Evolutionary conservation across 2,329 filamentous ascomycete species (phyloP).

Genomic region (Diaporthe amygdali): DNA sequence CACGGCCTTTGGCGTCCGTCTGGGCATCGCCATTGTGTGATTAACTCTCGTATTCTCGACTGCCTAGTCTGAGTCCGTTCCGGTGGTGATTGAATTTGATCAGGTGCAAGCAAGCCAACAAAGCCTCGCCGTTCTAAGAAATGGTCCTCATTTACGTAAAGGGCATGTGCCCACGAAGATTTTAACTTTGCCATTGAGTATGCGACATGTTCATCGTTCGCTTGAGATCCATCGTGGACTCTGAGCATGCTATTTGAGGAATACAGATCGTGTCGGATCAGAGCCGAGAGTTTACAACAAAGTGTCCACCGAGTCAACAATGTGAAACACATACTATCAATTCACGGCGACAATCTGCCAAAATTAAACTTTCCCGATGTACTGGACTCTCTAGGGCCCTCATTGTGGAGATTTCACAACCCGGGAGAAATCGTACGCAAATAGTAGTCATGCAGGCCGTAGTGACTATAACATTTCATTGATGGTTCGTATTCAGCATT

Average conservation of each 20-base stretch:
- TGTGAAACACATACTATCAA: background rate
- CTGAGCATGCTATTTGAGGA: background rate
- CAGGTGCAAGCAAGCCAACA: background rate
- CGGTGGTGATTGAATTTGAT: background rate
- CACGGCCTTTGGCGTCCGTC: background rate
- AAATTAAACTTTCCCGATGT: background rate
- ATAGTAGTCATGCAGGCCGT: background rate
- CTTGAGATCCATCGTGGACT: background rate
- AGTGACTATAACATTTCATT: no score
- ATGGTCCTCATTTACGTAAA: background rate
- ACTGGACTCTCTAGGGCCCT: background rate
- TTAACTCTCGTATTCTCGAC: constrained; percentile 3
- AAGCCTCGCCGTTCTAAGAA: background rate
- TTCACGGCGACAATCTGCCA: background rate
- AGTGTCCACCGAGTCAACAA: background rate
- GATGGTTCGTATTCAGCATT: background rate
- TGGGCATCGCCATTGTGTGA: background rate
- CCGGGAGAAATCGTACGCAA: background rate
- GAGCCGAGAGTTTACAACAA: background rate
- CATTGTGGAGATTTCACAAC: background rate
- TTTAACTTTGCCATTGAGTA: background rate
- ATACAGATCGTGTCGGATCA: background rate
- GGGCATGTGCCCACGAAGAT: background rate
- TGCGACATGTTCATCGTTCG: background rate
- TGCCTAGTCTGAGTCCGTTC: background rate